Base-by-base conservation (phyloP, 2,329 filamentous ascomycete species). In the Fusarium hainanense region DNA sequence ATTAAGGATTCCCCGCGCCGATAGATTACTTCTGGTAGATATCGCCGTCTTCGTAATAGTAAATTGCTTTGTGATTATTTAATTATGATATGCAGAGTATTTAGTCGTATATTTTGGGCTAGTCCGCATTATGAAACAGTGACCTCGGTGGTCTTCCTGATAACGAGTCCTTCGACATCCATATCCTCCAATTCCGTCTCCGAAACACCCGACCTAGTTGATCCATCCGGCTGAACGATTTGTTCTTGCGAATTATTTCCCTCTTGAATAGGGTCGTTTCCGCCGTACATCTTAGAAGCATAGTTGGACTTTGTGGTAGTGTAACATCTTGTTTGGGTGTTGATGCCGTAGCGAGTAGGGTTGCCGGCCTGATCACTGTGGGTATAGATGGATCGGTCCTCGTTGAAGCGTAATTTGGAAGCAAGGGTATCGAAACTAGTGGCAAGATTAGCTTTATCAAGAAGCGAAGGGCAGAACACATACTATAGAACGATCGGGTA, bases 401-500 rank as follows among this genome's bases (percentile, higher is more conserved):
- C 47, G 4, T 66, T 60, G 56, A 76, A 74, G 1, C 73, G 71
- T 0, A 78, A 55, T 41, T 77, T 78, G 0, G 78, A 79, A 8
- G 77, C 78, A 9, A 79, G 74, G 0, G 78, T 74, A 40, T 79
- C 78, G 7, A 79, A 77, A 18, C 78, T 75, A 6, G 3, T 4
- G 14, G 9, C 11, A 0, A 3, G 10, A 6, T 50, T 46, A 58
- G 40, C 13, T 34, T 23, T 8, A 2, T 12, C 32, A 3, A 4
- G 3, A 30, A 30, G 28, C 5, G 12, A 30, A 7, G 12, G 28
- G 28, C 12, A 30, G 2, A 30, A 30, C 13, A 30, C 12, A 30
- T n/a, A 30, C 80, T 78, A 80, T 59, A 83, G 73, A 25, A 83
- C 75, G 2, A 81, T 73, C 0, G 81, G 81, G 23, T 82, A 83